phyloP scores from a whole-genome alignment of 306 rosid genomes.

The Trifolium fragiferum region DNA sequence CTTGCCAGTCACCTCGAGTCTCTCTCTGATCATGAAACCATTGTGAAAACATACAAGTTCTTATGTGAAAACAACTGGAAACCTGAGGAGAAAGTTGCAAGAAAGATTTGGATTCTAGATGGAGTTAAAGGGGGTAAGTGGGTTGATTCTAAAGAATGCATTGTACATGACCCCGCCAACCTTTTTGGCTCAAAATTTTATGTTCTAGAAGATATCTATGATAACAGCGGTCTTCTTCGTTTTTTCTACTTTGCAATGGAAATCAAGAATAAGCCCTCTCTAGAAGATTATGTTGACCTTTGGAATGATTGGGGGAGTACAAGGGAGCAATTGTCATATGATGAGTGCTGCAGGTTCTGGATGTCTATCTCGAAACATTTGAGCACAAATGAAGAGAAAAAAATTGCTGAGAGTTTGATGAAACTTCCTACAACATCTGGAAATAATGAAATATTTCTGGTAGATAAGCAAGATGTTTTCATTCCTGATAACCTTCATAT shows the following conservation, averaged over 20 bases:
- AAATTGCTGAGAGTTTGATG: constrained; percentile 47
- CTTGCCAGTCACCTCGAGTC: constrained; percentile 39
- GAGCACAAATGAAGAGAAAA: constrained; percentile 34
- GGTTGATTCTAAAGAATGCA: constrained; percentile 59
- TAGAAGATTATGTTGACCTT: constrained; percentile 62
- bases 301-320: constrained; percentile 78
- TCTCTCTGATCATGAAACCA: constrained; percentile 14
- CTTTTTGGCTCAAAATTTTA: constrained; percentile 60
- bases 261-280: constrained; percentile 52
- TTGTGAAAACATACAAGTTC: constrained; percentile 52
- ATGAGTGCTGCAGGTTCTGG: constrained; percentile 74
- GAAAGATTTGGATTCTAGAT: constrained; percentile 63
- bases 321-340: constrained; percentile 44
- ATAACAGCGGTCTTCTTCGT: constrained; percentile 30
- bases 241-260: constrained; percentile 59
- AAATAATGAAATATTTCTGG: constrained; percentile 49
- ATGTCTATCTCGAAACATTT: constrained; percentile 53
- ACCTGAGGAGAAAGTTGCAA: constrained; percentile 46
- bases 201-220: constrained; percentile 53
- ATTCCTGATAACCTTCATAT: constrained; percentile 72
- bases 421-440: constrained; percentile 63
- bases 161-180: constrained; percentile 57
- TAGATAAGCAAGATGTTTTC: constrained; percentile 56
- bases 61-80: constrained; percentile 54
- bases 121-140: constrained; percentile 53